These are phyloP conservation scores for Pyrus hybrid DNA, from an alignment of 331 rosid species.

Conservation along the genomic window DNA sequence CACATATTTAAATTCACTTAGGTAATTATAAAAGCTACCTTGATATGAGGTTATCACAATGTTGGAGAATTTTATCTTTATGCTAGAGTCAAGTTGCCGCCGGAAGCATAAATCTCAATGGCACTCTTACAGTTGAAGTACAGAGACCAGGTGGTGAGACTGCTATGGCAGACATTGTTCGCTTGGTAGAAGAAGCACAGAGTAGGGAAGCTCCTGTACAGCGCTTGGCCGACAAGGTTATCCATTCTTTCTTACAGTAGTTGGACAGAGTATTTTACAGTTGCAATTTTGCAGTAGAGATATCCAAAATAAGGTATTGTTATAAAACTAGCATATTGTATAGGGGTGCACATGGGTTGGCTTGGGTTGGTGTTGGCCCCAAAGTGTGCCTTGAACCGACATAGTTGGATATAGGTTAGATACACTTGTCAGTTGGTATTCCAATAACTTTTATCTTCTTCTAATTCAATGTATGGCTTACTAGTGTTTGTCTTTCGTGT, in stretches of 20 bases:
- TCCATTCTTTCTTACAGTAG: background rate
- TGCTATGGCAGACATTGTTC: conserved; percentile 79
- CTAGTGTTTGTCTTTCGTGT: background rate
- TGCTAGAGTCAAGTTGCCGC: conserved; percentile 88
- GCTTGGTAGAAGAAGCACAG: conserved; percentile 96
- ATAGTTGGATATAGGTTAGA: background rate
- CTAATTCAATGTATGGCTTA: background rate
- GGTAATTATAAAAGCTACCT: conserved; percentile 1
- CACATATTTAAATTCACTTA: background rate
- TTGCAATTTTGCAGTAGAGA: conserved; percentile 2
- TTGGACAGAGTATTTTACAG: background rate
- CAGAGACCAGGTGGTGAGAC: conserved; percentile 91
- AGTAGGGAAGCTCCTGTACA: conserved; percentile 95
- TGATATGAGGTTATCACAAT: background rate
- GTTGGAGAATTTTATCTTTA: conserved; percentile 17
- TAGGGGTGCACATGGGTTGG: background rate
- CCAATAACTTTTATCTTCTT: background rate
- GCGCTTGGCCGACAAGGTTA: conserved; percentile 95
- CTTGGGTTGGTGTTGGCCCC: background rate
- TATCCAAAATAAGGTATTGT: background rate
- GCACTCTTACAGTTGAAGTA: conserved; percentile 84
- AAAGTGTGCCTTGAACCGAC: background rate
- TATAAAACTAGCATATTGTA: background rate
- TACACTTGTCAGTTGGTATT: background rate
- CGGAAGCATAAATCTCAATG: conserved; percentile 96